Conservation (phyloP, 2,329 filamentous ascomycete species). For the Aureobasidium sp. region DNA sequence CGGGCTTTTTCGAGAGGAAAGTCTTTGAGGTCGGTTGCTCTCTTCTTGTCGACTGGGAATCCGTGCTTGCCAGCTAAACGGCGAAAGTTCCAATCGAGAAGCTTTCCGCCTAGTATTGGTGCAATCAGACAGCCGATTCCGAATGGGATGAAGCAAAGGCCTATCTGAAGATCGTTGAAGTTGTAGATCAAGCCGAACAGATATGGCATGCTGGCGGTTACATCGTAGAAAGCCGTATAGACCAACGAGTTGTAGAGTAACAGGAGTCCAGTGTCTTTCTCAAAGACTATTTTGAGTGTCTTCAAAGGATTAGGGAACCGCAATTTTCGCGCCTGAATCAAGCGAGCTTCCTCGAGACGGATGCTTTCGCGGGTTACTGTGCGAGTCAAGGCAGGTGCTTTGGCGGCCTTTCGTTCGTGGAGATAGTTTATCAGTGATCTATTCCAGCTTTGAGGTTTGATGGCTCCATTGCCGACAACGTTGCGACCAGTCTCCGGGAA, state of each 20-base stretch:
- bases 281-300: slow-evolving; percentile 33
- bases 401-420: slow-evolving; percentile 17
- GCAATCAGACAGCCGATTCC: slow-evolving; percentile 33
- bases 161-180: slow-evolving; percentile 42
- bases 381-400: slow-evolving; percentile 20
- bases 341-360: slow-evolving; percentile 21
- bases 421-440: slow-evolving; percentile 25
- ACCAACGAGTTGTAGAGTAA: slow-evolving; percentile 33
- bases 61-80: slow-evolving; percentile 57
- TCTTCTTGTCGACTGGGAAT: slow-evolving; percentile 54
- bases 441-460: slow-evolving; percentile 26
- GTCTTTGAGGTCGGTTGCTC: slow-evolving; percentile 45
- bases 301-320: slow-evolving; percentile 40
- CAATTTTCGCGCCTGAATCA: slow-evolving; percentile 29
- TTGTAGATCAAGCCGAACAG: slow-evolving; percentile 41
- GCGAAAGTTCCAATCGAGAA: slow-evolving; percentile 67
- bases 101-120: slow-evolving; percentile 42
- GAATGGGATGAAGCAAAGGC: slow-evolving; percentile 34
- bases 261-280: slow-evolving; percentile 35
- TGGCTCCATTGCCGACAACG: slow-evolving; percentile 34
- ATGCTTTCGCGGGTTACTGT: slow-evolving; percentile 22
- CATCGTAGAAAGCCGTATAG: slow-evolving; percentile 44
- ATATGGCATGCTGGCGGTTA: slow-evolving; percentile 41
- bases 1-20: slow-evolving; percentile 47
- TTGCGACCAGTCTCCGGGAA: slow-evolving; percentile 36